Evolutionary conservation across 2,329 filamentous ascomycete genomes (phyloP).

Genomic region (Magnaporthiopsis rhizophila): DNA sequence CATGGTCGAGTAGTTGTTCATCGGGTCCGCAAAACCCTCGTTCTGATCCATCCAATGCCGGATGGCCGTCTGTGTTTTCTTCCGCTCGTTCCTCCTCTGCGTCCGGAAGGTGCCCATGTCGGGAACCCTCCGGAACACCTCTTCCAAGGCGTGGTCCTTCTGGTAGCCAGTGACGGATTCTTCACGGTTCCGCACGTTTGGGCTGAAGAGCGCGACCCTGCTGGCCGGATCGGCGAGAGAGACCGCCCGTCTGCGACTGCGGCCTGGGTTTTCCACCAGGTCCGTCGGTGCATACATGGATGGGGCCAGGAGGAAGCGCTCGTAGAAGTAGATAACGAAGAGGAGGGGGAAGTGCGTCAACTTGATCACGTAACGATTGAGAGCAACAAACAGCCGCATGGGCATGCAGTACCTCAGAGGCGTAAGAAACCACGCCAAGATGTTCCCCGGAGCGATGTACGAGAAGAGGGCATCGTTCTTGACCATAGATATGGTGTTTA

Average conservation of each 20-base stretch:
- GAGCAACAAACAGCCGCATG: slow-evolving; percentile 69
- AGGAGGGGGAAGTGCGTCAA: slow-evolving; percentile 81
- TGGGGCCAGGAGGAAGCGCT: slow-evolving; percentile 68
- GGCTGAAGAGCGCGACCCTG: slow-evolving; percentile 62
- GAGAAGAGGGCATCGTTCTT: slow-evolving; percentile 97
- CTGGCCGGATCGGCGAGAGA: slow-evolving; percentile 50
- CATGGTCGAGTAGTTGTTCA: slow-evolving; percentile 39
- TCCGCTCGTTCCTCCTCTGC: slow-evolving; percentile 53
- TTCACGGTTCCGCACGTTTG: slow-evolving; percentile 64
- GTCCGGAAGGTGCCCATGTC: slow-evolving; percentile 54
- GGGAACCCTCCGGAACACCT: slow-evolving; percentile 75
- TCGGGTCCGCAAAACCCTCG: slow-evolving; percentile 38
- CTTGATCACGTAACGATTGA: slow-evolving; percentile 91
- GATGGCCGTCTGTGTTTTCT: slow-evolving; percentile 73
- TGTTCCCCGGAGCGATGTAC: slow-evolving; percentile 85
- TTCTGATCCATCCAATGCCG: slow-evolving; percentile 82
- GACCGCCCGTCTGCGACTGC: slow-evolving; percentile 39
- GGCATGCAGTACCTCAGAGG: slow-evolving; percentile 75
- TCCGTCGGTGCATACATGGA: slow-evolving; percentile 77
- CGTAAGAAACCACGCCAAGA: slow-evolving; percentile 82
- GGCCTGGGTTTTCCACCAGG: slow-evolving; percentile 64
- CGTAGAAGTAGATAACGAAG: slow-evolving; percentile 81
- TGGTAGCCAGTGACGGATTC: slow-evolving; percentile 83
- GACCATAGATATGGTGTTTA: slow-evolving; percentile 96
- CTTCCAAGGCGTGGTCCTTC: slow-evolving; percentile 83